phyloP scores from a whole-genome alignment of 2,329 filamentous ascomycete genomes.

The Alternaria sp. region DNA sequence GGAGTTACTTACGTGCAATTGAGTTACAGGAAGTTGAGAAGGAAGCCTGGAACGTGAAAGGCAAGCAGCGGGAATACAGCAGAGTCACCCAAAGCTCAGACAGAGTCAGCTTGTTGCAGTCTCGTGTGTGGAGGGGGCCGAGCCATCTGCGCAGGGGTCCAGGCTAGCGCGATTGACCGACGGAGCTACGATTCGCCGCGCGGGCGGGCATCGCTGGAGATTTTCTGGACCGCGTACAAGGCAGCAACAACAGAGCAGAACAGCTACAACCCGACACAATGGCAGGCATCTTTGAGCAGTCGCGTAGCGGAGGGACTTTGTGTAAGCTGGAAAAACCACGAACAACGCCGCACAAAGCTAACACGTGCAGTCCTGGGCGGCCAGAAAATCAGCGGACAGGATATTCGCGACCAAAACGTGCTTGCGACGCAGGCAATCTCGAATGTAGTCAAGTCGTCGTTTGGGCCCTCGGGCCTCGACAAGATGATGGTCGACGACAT shows the following conservation, averaged over 20 bases:
- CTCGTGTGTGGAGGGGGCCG: conserved; percentile 43
- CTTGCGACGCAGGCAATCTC: conserved; percentile 95
- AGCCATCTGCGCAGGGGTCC: conserved; percentile 38
- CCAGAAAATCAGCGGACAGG: conserved; percentile 94
- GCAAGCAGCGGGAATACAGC: conserved; percentile 18
- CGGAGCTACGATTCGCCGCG: conserved; percentile 39
- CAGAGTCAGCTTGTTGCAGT: conserved; percentile 30
- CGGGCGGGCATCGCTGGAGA: conserved; percentile 30
- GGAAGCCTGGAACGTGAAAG: too few species aligned
- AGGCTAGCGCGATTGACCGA: conserved; percentile 24
- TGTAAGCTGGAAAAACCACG: conserved; percentile 62
- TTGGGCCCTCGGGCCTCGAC: conserved; percentile 94
- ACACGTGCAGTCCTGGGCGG: conserved; percentile 78
- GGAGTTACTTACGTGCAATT: conserved; percentile 13
- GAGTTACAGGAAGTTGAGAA: background rate
- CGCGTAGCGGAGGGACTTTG: conserved; percentile 88
- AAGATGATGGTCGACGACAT: conserved; percentile 99
- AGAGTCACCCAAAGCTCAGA: conserved; percentile 12
- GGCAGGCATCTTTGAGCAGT: conserved; percentile 96
- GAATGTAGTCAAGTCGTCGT: conserved; percentile 99
- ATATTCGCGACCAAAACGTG: conserved; percentile 98
- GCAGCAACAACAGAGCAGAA: conserved; percentile 42
- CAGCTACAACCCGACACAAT: conserved; percentile 62
- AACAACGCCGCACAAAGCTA: conserved; percentile 25
- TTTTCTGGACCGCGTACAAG: conserved; percentile 42